phyloP scores from a whole-genome alignment of 495 filamentous ascomycete genomes.

The Aspergillus biplanus region DNA sequence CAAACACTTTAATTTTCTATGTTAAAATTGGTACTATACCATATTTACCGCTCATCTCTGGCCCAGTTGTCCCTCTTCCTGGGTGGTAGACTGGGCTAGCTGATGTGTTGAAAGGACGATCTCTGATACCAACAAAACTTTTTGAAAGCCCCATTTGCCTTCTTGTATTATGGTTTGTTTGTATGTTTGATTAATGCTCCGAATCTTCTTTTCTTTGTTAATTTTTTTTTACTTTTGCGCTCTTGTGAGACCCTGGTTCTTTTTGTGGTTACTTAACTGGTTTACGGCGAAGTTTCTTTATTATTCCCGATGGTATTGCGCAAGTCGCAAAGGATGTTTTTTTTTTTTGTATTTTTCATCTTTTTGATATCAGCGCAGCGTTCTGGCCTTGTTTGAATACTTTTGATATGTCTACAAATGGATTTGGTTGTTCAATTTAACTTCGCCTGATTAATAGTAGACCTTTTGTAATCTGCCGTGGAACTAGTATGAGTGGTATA shows the following conservation, averaged over 20 bases:
- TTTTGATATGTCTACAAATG: constrained; percentile 21
- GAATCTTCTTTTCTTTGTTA: constrained; percentile 13
- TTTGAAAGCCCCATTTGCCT: constrained; percentile 15
- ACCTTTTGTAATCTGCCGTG: neutral
- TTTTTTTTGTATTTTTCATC: constrained; percentile 19
- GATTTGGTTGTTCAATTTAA: constrained; percentile 5
- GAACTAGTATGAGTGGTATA: no score
- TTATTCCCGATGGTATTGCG: constrained; percentile 20
- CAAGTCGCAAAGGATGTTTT: constrained; percentile 20
- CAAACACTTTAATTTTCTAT: constrained; percentile 27
- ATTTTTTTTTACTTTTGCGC: constrained; percentile 9
- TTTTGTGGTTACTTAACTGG: constrained; percentile 18
- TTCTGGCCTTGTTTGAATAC: constrained; percentile 15
- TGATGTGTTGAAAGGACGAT: neutral
- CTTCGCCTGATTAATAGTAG: neutral
- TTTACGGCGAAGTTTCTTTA: constrained; percentile 19
- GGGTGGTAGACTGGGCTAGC: neutral
- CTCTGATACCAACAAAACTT: constrained; percentile 7
- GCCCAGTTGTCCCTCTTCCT: constrained; percentile 8
- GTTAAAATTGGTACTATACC: constrained; percentile 30
- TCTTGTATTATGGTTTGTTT: constrained; percentile 30
- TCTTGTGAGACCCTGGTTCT: constrained; percentile 11
- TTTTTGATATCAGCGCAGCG: constrained; percentile 34
- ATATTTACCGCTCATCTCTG: constrained; percentile 10
- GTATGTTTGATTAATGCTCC: constrained; percentile 25